Conservation (phyloP, 2,329 filamentous ascomycete genomes). For the Alternaria gaisen region DNA sequence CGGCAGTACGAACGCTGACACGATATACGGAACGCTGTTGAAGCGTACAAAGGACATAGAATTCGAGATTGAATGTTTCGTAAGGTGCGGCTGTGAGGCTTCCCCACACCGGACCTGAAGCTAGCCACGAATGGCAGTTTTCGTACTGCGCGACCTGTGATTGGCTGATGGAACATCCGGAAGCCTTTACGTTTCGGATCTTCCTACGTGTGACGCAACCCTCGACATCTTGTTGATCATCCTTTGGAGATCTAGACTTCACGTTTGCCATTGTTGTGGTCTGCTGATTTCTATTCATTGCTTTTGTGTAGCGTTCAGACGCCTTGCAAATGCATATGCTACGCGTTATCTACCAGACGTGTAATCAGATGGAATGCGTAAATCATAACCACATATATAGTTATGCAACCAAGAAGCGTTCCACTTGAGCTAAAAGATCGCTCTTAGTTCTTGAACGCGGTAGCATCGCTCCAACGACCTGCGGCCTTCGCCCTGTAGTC, state of each 20-base stretch:
- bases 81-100: constrained; percentile 21
- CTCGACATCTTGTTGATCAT: background rate
- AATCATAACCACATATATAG: constrained; percentile 5
- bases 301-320: constrained; percentile 11
- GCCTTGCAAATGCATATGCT: constrained; percentile 15
- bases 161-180: constrained; percentile 14
- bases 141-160: constrained; percentile 27
- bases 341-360: constrained; percentile 7
- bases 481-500: constrained; percentile 57
- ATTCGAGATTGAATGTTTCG: constrained; percentile 10
- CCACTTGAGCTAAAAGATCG: background rate
- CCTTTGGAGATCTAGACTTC: background rate
- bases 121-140: constrained; percentile 20
- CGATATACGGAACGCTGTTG: constrained; percentile 14
- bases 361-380: constrained; percentile 8
- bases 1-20: background rate
- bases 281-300: constrained; percentile 13
- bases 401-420: background rate
- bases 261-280: background rate
- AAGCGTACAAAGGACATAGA: constrained; percentile 12
- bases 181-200: constrained; percentile 2
- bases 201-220: constrained; percentile 3
- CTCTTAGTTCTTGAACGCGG: constrained; percentile 39
- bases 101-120: constrained; percentile 14
- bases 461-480: constrained; percentile 52